Conservation (phyloP, 1,284 basidiomycete genomes). For the Trichosporon faecale region DNA sequence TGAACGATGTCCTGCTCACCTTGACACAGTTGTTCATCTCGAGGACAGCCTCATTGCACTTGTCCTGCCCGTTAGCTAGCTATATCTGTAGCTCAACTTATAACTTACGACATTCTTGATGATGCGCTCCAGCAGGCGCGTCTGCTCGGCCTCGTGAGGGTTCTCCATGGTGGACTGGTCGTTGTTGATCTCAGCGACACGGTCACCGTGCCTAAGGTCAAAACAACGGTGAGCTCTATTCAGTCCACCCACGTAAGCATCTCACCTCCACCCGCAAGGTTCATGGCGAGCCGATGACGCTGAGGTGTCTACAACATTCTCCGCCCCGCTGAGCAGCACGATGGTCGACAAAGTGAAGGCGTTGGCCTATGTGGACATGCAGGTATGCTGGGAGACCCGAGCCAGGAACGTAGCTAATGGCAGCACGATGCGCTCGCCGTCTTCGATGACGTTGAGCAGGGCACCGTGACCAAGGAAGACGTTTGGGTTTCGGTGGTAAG, state of each 20-base stretch:
- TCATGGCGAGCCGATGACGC: neutral
- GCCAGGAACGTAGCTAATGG: conserved; percentile 4
- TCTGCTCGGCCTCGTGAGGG: conserved; percentile 85
- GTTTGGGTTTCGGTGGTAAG: conserved; percentile 51
- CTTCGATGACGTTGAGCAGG: conserved; percentile 51
- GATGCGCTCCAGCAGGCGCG: conserved; percentile 80
- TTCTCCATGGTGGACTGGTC: conserved; percentile 65
- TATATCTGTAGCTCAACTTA: too few species aligned
- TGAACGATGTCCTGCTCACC: conserved; percentile 26
- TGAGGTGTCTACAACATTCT: conserved; percentile 7
- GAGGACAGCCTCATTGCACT: conserved; percentile 50
- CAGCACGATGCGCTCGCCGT: conserved; percentile 50
- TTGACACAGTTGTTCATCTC: conserved; percentile 51
- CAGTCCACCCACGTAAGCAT: neutral
- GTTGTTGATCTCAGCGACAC: neutral
- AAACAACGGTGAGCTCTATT: neutral
- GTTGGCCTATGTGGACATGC: conserved; percentile 49
- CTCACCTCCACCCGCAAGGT: neutral
- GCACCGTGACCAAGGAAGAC: conserved; percentile 40
- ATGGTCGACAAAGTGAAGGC: conserved; percentile 20
- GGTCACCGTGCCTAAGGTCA: conserved; percentile 1
- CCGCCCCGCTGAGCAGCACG: neutral
- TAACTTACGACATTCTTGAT: conserved; percentile 76
- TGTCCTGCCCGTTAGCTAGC: conserved; percentile 40
- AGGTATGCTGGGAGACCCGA: conserved; percentile 31